Evolutionary conservation across 78 protist genomes (phyloP).

Genomic region (Dictyostelium brefeldianum): DNA sequence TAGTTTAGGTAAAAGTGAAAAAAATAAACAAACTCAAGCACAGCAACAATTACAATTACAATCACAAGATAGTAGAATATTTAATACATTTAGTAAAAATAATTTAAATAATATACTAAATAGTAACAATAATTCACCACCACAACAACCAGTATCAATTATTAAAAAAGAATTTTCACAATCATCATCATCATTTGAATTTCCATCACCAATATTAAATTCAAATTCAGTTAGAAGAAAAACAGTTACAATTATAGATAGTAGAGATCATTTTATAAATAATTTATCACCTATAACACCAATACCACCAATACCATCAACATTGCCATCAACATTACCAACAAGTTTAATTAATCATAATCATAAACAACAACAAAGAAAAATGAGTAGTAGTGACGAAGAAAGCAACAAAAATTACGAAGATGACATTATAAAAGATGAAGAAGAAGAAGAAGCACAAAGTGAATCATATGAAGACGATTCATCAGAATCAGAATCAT

Average conservation of each 20-base stretch:
- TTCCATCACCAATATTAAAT: neutral
- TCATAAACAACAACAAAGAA: neutral
- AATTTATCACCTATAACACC: neutral
- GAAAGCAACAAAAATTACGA: neutral
- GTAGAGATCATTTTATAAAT: neutral
- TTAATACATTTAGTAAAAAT: constrained; percentile 16
- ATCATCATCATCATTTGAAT: neutral
- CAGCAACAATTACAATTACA: neutral
- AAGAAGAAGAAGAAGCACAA: neutral
- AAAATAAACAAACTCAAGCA: neutral
- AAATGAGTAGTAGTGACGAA: neutral
- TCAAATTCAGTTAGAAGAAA: constrained; percentile 10
- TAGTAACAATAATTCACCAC: neutral
- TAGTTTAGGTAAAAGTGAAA: neutral
- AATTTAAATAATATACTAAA: neutral
- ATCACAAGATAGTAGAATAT: constrained; percentile 10
- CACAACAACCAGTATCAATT: neutral
- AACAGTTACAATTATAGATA: constrained; percentile 20
- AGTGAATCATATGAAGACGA: constrained; percentile 14
- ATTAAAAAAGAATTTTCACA: constrained; percentile 8
- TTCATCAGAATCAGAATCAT: neutral
- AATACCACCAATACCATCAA: constrained; percentile 22
- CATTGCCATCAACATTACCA: constrained; percentile 28
- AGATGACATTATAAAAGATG: neutral
- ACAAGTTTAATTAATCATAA: constrained; percentile 14